These are phyloP conservation scores for Hypomyces rosellus DNA, from an alignment of 2,329 filamentous ascomycete species.

Conservation along the genomic window DNA sequence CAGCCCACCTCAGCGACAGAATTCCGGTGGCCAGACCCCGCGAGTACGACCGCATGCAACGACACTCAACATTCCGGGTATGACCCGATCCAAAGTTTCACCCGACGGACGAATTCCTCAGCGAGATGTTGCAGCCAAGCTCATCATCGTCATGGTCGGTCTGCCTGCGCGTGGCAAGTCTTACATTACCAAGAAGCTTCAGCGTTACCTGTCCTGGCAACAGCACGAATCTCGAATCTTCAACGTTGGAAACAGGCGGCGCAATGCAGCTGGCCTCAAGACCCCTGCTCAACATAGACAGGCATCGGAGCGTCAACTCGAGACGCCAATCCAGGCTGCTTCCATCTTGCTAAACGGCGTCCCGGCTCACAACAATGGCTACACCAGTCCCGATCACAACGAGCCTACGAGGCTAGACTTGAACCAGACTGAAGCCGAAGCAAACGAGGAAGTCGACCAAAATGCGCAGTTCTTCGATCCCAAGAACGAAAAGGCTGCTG, in stretches of 20 bases:
- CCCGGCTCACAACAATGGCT: slow-evolving; percentile 27
- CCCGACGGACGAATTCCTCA: slow-evolving; percentile 92
- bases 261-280: slow-evolving; percentile 63
- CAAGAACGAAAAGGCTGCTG: slow-evolving; percentile 72
- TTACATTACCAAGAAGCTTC: slow-evolving; percentile 97
- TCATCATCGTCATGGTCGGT: slow-evolving; percentile 98
- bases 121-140: slow-evolving; percentile 89
- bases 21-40: slow-evolving; percentile 71
- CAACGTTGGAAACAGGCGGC: slow-evolving; percentile 89
- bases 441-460: slow-evolving; percentile 62
- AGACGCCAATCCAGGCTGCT: slow-evolving; percentile 46
- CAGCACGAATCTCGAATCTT: slow-evolving; percentile 95
- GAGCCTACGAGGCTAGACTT: slow-evolving; percentile 35
- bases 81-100: slow-evolving; percentile 92
- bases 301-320: slow-evolving; percentile 30
- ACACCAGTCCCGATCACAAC: slow-evolving; percentile 21
- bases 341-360: slow-evolving; percentile 52
- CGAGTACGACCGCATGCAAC: slow-evolving; percentile 77
- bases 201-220: slow-evolving; percentile 92
- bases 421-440: slow-evolving; percentile 19
- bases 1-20: slow-evolving; percentile 63
- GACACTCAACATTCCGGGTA: slow-evolving; percentile 91
- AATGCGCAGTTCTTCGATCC: slow-evolving; percentile 93
- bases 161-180: slow-evolving; percentile 93
- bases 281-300: slow-evolving; percentile 29